These are phyloP conservation scores for Termitomyces sp. DNA, from an alignment of 768 basidiomycete species.

Conservation along the genomic window DNA sequence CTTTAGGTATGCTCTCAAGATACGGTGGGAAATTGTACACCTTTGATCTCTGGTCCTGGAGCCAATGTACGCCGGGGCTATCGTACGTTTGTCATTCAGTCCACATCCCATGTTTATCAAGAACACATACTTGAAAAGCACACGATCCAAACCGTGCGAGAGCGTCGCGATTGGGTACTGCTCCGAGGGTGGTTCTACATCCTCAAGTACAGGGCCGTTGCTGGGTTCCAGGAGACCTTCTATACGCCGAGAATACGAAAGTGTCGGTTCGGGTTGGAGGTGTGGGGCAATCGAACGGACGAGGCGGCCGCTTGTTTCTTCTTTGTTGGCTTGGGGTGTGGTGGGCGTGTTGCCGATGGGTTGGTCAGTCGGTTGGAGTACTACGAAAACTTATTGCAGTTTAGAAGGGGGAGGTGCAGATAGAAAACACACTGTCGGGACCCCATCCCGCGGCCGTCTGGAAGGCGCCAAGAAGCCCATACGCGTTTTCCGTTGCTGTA, in stretches of 20 bases:
- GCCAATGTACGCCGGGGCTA: conserved; percentile 86
- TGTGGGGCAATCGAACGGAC: background rate
- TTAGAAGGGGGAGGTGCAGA: background rate
- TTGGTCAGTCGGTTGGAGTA: background rate
- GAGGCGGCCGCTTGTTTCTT: background rate
- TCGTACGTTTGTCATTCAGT: background rate
- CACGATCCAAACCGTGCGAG: conserved; percentile 62
- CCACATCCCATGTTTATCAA: background rate
- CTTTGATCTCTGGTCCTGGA: conserved; percentile 78
- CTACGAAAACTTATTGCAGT: background rate
- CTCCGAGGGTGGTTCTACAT: conserved; percentile 34
- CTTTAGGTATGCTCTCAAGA: conserved; percentile 68
- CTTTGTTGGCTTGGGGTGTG: background rate
- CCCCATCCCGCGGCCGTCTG: conserved; percentile 14
- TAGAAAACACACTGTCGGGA: conserved; percentile 15
- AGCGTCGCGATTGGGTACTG: conserved; percentile 58
- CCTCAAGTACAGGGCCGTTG: conserved; percentile 17
- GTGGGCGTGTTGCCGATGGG: background rate
- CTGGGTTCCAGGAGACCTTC: conserved; percentile 28
- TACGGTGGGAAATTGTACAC: conserved; percentile 81
- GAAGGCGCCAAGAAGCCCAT: background rate
- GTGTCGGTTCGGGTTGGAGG: background rate
- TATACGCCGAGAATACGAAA: conserved; percentile 23
- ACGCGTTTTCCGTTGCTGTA: background rate
- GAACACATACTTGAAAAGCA: conserved; percentile 39